These are phyloP conservation scores for Phytophthora macrochlamydospora DNA, from an alignment of 352 stramenopile genomes.

Conservation along the genomic window DNA sequence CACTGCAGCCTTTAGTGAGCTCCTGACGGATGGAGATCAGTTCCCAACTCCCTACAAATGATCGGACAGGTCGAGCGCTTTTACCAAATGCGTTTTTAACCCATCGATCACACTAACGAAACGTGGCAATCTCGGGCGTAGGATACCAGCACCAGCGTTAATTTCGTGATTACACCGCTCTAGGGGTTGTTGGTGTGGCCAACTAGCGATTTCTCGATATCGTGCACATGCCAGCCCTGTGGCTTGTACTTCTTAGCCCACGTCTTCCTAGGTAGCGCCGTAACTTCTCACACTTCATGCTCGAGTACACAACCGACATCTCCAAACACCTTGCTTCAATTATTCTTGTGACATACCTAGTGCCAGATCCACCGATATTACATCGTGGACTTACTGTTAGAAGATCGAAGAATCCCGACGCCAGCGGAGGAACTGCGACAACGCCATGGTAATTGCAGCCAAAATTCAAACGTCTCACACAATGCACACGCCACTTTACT, in stretches of 20 bases:
- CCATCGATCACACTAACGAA: conserved; percentile 1
- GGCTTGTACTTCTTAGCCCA: not conserved
- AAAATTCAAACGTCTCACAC: not conserved
- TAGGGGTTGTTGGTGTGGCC: not conserved
- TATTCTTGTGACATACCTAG: not conserved
- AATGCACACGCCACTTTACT: not conserved
- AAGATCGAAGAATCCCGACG: not conserved
- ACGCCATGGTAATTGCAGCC: not conserved
- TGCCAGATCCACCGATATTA: conserved; percentile 1
- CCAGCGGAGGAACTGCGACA: not conserved
- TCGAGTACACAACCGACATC: not conserved
- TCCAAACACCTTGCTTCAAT: conserved; percentile 2
- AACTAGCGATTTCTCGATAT: conserved; percentile 2
- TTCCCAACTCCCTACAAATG: too few species aligned
- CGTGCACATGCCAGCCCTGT: conserved; percentile 1
- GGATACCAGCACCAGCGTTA: not conserved
- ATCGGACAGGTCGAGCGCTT: too few species aligned
- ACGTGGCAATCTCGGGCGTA: not conserved
- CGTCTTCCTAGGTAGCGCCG: not conserved
- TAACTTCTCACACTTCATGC: not conserved
- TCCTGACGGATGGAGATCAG: too few species aligned
- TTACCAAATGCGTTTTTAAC: too few species aligned
- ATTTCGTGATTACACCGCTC: conserved; percentile 3
- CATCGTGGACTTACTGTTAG: not conserved
- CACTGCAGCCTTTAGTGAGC: too few species aligned